Conservation (phyloP, 1,284 basidiomycete genomes). For the Phlebopus sp. region DNA sequence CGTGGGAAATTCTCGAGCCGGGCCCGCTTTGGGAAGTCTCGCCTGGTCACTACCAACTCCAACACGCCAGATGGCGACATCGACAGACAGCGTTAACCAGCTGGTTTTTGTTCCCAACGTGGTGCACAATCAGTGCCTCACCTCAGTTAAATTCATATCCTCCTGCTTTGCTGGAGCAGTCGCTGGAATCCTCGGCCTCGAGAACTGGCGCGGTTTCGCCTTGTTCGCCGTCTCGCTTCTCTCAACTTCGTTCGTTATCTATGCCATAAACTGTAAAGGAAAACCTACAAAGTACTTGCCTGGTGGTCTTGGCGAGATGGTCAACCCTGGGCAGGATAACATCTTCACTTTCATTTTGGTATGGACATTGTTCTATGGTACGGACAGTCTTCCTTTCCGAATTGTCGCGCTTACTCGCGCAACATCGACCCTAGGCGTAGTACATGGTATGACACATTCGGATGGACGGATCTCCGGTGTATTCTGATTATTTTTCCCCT, state of each 20-base stretch:
- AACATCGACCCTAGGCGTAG: conserved; percentile 34
- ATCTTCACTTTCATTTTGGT: conserved; percentile 82
- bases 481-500: conserved; percentile 11
- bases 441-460: conserved; percentile 37
- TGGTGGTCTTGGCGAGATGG: conserved; percentile 61
- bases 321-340: conserved; percentile 84
- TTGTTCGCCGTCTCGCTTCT: conserved; percentile 71
- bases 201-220: conserved; percentile 78
- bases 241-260: conserved; percentile 63
- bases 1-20: background rate
- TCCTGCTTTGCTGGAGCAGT: conserved; percentile 82
- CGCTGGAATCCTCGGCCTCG: conserved; percentile 82
- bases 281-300: conserved; percentile 56
- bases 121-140: conserved; percentile 62
- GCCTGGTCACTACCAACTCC: background rate
- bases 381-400: conserved; percentile 42
- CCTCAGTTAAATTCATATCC: conserved; percentile 71
- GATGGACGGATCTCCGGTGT: conserved; percentile 10
- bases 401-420: conserved; percentile 14
- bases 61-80: conserved; percentile 26
- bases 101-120: conserved; percentile 73
- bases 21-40: background rate
- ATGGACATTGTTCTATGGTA: conserved; percentile 88
- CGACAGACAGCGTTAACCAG: conserved; percentile 52
- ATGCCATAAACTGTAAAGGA: conserved; percentile 67